Percentiles rank a stretch among this genome's conserved stretches.
phyloP scores from a whole-genome alignment of 108 stramenopile species.

The Discostella pseudostelligera region DNA sequence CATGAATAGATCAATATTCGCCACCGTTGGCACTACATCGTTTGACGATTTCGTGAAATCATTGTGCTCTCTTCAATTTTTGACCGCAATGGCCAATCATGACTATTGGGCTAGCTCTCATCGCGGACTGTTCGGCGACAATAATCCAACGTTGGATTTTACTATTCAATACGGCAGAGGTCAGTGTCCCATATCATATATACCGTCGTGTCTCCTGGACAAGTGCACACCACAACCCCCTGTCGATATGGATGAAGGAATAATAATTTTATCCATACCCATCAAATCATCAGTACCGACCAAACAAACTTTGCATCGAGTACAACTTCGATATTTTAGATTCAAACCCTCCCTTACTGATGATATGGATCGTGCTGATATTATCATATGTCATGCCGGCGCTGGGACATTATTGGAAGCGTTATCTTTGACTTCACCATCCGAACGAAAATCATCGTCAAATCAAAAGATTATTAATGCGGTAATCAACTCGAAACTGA shows the following conservation, averaged over 20 bases:
- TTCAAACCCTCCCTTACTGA: conserved; percentile 67
- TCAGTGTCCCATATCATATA: conserved; percentile 33
- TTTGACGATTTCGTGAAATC: conserved; percentile 80
- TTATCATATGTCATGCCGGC: conserved; percentile 90
- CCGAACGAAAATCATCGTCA: conserved; percentile 5
- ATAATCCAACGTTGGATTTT: conserved; percentile 29
- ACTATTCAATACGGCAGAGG: conserved; percentile 83
- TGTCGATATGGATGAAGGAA: conserved; percentile 4
- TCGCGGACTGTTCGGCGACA: too few species aligned
- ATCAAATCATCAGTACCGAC: background rate
- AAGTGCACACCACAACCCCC: background rate
- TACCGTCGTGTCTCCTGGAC: conserved; percentile 3
- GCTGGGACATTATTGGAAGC: conserved; percentile 93
- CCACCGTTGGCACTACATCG: conserved; percentile 93
- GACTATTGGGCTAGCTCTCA: background rate
- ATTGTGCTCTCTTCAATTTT: conserved; percentile 51
- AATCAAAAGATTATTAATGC: conserved; percentile 63
- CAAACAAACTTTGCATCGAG: background rate
- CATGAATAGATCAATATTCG: conserved; percentile 61
- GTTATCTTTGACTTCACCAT: background rate
- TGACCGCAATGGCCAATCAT: conserved; percentile 52
- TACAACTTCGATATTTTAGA: conserved; percentile 57
- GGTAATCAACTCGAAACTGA: conserved; percentile 85
- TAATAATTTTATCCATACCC: conserved; percentile 26
- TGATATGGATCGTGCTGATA: conserved; percentile 83